Percentiles rank a stretch among this genome's conserved stretches.
phyloP scores from a whole-genome alignment of 1,284 basidiomycete genomes.

The Trametes sp. region DNA sequence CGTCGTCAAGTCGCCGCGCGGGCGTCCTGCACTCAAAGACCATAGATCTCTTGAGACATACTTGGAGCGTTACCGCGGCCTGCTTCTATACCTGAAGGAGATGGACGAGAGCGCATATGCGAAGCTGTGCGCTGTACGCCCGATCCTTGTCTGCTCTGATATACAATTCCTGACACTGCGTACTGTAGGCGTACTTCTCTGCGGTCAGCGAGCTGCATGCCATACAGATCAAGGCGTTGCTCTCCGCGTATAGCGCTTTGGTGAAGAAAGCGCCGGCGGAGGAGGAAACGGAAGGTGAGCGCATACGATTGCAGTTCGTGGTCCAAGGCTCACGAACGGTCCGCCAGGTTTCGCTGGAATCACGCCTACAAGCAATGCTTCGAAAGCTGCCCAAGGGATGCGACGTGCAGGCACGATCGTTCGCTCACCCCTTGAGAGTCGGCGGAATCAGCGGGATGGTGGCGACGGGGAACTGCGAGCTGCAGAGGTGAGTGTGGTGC shows the following conservation, averaged over 20 bases:
- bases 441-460: conserved; percentile 67
- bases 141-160: neutral
- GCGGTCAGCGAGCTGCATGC: conserved; percentile 82
- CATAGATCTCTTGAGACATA: conserved; percentile 83
- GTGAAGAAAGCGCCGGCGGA: conserved; percentile 78
- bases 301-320: neutral
- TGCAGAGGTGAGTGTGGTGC: conserved; percentile 47
- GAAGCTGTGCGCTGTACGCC: conserved; percentile 84
- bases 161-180: neutral
- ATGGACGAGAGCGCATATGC: conserved; percentile 89
- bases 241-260: conserved; percentile 64
- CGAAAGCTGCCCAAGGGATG: conserved; percentile 63
- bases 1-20: conserved; percentile 51
- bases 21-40: conserved; percentile 59
- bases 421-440: conserved; percentile 69
- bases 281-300: conserved; percentile 74
- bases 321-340: neutral
- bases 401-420: conserved; percentile 81
- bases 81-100: conserved; percentile 95
- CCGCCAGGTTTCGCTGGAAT: conserved; percentile 56
- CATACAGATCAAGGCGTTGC: conserved; percentile 80
- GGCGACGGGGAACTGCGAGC: conserved; percentile 66
- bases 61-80: conserved; percentile 87
- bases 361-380: conserved; percentile 48
- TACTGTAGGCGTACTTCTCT: conserved; percentile 84